Evolutionary conservation across 805 yeast genomes (phyloP).

Genomic region (Kockiozyma suomiensis): DNA sequence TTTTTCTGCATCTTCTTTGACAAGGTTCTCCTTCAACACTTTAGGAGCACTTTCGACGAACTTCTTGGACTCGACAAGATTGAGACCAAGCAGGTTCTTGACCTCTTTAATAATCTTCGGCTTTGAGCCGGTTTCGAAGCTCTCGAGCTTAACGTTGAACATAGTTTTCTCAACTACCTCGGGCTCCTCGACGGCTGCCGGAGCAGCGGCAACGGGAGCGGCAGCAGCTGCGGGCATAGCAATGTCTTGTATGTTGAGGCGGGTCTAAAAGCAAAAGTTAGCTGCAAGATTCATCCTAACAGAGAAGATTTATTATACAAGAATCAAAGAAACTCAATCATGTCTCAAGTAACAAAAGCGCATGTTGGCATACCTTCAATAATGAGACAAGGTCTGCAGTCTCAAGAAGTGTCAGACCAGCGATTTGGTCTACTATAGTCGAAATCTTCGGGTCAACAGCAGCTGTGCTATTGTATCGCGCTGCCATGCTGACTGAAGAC

Average conservation of each 20-base stretch:
- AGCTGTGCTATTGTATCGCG: slow-evolving; percentile 48
- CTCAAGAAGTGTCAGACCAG: slow-evolving; percentile 87
- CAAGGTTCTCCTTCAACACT: slow-evolving; percentile 88
- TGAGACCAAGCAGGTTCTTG: slow-evolving; percentile 84
- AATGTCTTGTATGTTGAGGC: slow-evolving; percentile 91
- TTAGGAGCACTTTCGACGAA: slow-evolving; percentile 98
- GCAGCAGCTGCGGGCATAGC: slow-evolving; percentile 65
- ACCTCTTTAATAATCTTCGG: slow-evolving; percentile 98
- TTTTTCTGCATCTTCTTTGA: slow-evolving; percentile 98
- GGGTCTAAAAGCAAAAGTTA: slow-evolving; percentile 43
- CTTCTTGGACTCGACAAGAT: slow-evolving; percentile 95
- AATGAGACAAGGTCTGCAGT: slow-evolving; percentile 81
- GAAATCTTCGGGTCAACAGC: slow-evolving; percentile 77
- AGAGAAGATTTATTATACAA: no score
- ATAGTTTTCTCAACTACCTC: slow-evolving; percentile 88
- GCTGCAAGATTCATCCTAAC: background rate
- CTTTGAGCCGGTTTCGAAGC: slow-evolving; percentile 91
- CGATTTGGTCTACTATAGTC: slow-evolving; percentile 85
- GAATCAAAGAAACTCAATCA: no score
- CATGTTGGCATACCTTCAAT: slow-evolving; percentile 46
- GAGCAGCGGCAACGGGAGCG: slow-evolving; percentile 65
- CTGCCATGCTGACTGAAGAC: slow-evolving; percentile 5
- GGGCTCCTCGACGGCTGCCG: slow-evolving; percentile 70
- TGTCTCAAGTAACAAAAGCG: no score
- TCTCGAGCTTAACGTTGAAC: slow-evolving; percentile 86